Conservation (phyloP, 139 green algal genomes). For the Zygnema cylindricum region DNA sequence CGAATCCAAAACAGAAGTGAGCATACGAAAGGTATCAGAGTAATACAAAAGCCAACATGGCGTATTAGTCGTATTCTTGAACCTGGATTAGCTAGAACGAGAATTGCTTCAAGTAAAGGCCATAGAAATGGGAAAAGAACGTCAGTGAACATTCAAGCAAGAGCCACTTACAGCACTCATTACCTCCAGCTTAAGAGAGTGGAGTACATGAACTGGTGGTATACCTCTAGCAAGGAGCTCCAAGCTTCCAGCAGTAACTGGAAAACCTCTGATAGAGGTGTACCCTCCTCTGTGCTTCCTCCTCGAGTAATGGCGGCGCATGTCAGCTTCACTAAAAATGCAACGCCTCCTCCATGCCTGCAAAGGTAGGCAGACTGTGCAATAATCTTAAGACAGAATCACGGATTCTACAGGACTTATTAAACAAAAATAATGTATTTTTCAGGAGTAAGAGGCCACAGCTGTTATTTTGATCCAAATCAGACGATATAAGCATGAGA, state of each 20-base stretch:
- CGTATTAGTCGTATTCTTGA: too few relatives aligned
- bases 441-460: too few relatives aligned
- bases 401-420: too few relatives aligned
- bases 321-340: slow-evolving; percentile 37
- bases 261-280: not conserved
- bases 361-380: too few relatives aligned
- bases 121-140: slow-evolving; percentile 10
- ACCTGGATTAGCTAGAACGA: too few relatives aligned
- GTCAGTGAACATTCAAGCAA: not conserved
- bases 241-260: slow-evolving; percentile 46
- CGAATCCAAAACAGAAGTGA: too few relatives aligned
- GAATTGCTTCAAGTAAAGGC: too few relatives aligned
- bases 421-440: too few relatives aligned
- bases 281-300: slow-evolving; percentile 20
- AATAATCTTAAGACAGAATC: too few relatives aligned
- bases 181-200: not conserved
- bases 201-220: not conserved
- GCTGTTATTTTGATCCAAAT: too few relatives aligned
- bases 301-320: not conserved
- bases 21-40: too few relatives aligned
- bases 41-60: too few relatives aligned
- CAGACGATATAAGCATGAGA: not conserved
- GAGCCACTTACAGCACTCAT: not conserved
- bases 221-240: not conserved
- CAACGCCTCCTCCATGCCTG: slow-evolving; percentile 4